Evolutionary conservation across 2,329 filamentous ascomycete genomes (phyloP).

Genomic region (Claviceps arundinis): DNA sequence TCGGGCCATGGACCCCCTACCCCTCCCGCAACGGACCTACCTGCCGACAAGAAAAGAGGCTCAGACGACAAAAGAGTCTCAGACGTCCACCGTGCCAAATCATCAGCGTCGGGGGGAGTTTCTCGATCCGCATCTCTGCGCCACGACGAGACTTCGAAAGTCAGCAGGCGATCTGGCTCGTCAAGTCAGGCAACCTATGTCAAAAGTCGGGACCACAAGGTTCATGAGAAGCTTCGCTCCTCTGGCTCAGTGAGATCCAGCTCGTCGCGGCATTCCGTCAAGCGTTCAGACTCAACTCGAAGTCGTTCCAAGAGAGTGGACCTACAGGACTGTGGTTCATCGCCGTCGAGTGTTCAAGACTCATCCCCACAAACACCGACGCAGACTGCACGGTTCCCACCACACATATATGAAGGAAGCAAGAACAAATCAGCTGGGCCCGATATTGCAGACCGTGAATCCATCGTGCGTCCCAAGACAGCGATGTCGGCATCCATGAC

Average conservation of each 20-base stretch:
- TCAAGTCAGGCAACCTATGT: conserved; percentile 47
- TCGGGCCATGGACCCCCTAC: conserved; percentile 42
- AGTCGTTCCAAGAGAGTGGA: conserved; percentile 23
- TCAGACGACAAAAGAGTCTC: conserved; percentile 19
- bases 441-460: conserved; percentile 22
- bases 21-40: conserved; percentile 50
- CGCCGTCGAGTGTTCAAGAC: conserved; percentile 34
- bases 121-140: conserved; percentile 30
- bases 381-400: conserved; percentile 37
- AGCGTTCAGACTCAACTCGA: conserved; percentile 26
- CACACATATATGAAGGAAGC: conserved; percentile 26
- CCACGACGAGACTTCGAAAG: conserved; percentile 36
- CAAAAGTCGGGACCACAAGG: conserved; percentile 21
- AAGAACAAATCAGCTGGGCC: conserved; percentile 20
- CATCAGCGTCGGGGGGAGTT: conserved; percentile 28
- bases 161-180: conserved; percentile 40
- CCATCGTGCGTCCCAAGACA: conserved; percentile 21
- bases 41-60: conserved; percentile 27
- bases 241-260: conserved; percentile 22
- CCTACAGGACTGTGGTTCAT: conserved; percentile 27
- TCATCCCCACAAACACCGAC: conserved; percentile 51
- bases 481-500: conserved; percentile 23
- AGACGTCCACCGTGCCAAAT: conserved; percentile 24
- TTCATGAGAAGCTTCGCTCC: conserved; percentile 23
- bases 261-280: conserved; percentile 19